Base-by-base conservation (phyloP, 768 basidiomycete species). In the Termitomyces sp. region DNA sequence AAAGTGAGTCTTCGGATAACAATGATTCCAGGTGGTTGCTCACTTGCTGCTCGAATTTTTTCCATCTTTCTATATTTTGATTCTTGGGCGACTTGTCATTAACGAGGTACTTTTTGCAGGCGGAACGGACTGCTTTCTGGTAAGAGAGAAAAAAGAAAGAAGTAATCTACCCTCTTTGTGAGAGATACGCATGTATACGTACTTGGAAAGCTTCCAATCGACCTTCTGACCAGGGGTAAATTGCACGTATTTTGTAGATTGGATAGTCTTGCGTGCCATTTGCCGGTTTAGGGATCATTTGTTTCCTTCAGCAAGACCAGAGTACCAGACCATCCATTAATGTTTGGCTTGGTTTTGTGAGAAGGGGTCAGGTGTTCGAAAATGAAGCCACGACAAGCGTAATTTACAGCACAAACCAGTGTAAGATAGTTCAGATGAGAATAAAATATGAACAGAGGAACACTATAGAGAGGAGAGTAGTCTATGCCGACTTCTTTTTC, bases 401-500 rank as follows among this genome's bases (percentile, higher is more conserved):
- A 42, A 33, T 26, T 32, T 52, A 57, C 30, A 52, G 36, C 36
- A 16, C 33, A 38, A 45, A 24, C 16, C 26, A 35, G 45, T 4
- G 13, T 35, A 13, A 48, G 44, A 55, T 43, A 55, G 22, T 12
- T 47, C 48, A 24, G n/a, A 48, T 33, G 52, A 53, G 42, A 22
- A 32, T 20, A 32, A 14, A 18, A 36, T 58, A 16, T 38, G n/a
- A 24, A 22, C 30, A 53, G 36, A 69, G 62, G 12, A 38, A 49
- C 16, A 35, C 64, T 58, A 66, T 56, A 64, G 30, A 64, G 46
- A 26, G 56, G 50, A 38, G 24, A 49, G 56, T 55, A 51, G 46
- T 14, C 62, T 69, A 75, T 64, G 66, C 73, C 62, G 77, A 73
- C 68, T 77, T 78, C 69, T 77, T 81, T 71, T 86, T 86, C 71